Base-by-base conservation (phyloP, 2,329 filamentous ascomycete genomes). In the Dactylellina drechsleri region DNA sequence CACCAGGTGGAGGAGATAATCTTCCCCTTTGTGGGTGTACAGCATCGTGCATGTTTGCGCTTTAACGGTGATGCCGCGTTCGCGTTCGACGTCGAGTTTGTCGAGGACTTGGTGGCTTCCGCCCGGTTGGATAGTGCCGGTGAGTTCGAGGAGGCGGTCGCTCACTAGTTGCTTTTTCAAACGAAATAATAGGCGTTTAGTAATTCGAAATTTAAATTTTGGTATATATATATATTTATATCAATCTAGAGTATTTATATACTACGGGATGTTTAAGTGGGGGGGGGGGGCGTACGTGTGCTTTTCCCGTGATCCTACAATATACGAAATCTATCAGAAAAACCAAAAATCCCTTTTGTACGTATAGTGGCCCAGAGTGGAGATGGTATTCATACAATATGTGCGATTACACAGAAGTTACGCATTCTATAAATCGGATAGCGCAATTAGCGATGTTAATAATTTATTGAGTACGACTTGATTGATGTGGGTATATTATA, bases 31-130 rank as follows among this genome's bases (percentile, higher is more conserved):
- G 83, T 97, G 85, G 28, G 91, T 92, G 84, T 97, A 97, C 61
- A 99, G 87, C 95, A 99, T 99, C 66, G 91, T 95, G 83, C 95
- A 98, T 68, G 95, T 98, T 84, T 99, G 95, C 66, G 95, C 95
- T 85, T 99, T 99, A 82, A 99, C 95, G 0, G 95, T 99, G 81
- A 99, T 99, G 76, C 95, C 95, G 45, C 95, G 88, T 83, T 98
- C 93, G 60, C 95, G 87, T 84, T 99, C 95, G 66, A 99, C 95
- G 81, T 99, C 95, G 41, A 99, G 87, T 82, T 97, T 97, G 83
- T 99, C 95, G 77, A 99, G 85, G 77, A 98, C 92, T 85, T 99
- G 95, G 83, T 97, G 96, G 82, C 97, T 97, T 58, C 87, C 86
- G 74, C 92, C 93, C 0, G 91, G 87, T 79, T 91, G 85, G 77